Percentiles rank a stretch among this genome's conserved stretches.
phyloP scores from a whole-genome alignment of 192 early-diverging fungal genomes.

The Coemansia sp. region DNA sequence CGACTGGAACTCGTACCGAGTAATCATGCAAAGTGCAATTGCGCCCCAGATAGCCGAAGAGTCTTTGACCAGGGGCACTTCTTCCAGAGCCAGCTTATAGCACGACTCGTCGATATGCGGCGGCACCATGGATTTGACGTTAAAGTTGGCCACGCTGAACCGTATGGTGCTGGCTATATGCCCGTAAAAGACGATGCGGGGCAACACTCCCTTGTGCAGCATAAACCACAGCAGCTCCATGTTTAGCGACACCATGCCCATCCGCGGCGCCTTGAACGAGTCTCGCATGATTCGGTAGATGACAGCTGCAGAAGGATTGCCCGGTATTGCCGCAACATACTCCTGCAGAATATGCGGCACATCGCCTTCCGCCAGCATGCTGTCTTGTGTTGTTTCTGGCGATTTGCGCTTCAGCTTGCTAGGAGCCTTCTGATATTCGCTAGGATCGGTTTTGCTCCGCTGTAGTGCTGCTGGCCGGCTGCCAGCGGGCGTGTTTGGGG shows the following conservation, averaged over 20 bases:
- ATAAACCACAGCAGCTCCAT: slow-evolving; percentile 43
- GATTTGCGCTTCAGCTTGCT: not conserved
- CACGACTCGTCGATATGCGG: slow-evolving; percentile 41
- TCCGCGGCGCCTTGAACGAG: slow-evolving; percentile 46
- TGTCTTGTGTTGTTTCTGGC: not conserved
- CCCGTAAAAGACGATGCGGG: slow-evolving; percentile 44
- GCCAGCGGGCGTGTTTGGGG: not conserved
- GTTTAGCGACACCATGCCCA: slow-evolving; percentile 49
- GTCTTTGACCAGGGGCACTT: slow-evolving; percentile 23
- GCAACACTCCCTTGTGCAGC: slow-evolving; percentile 42
- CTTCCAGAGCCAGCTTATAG: slow-evolving; percentile 35
- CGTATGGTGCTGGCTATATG: slow-evolving; percentile 44
- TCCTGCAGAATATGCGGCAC: slow-evolving; percentile 31
- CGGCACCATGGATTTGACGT: slow-evolving; percentile 33
- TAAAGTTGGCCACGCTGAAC: slow-evolving; percentile 27
- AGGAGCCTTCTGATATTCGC: not conserved
- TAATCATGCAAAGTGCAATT: slow-evolving; percentile 39
- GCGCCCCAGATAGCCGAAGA: slow-evolving; percentile 38
- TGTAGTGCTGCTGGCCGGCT: not conserved
- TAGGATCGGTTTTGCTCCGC: slow-evolving; percentile 1
- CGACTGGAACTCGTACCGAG: slow-evolving; percentile 50
- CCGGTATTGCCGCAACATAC: slow-evolving; percentile 35
- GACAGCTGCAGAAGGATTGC: slow-evolving; percentile 17
- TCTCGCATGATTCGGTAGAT: slow-evolving; percentile 48
- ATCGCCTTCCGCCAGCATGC: not conserved